Conservation (phyloP, 116 monocot genomes). For the Thalassia testudinum region DNA sequence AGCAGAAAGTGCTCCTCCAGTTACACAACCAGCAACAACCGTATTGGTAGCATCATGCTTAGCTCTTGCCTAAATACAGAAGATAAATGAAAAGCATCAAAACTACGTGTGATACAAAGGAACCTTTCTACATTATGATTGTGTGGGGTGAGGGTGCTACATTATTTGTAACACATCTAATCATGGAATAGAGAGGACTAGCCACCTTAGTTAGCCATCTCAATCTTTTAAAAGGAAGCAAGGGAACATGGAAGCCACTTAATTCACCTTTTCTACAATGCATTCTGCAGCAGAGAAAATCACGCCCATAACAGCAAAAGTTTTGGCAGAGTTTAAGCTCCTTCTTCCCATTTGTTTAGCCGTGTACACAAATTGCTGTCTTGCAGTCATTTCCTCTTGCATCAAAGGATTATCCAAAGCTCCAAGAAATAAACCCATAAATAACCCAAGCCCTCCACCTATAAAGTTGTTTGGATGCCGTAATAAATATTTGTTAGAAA, state of each 20-base stretch:
- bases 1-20: conserved; percentile 84
- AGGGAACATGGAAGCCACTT: too few relatives aligned
- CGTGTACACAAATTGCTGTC: conserved; percentile 57
- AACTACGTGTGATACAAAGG: not conserved
- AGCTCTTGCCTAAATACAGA: conserved; percentile 70
- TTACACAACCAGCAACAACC: conserved; percentile 83
- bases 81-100: too few relatives aligned
- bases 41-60: conserved; percentile 93
- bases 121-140: too few relatives aligned
- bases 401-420: conserved; percentile 82
- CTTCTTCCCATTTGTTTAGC: conserved; percentile 98
- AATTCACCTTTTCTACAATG: conserved; percentile 83
- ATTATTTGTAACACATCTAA: too few relatives aligned
- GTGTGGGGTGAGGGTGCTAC: too few relatives aligned
- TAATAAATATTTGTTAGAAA: too few relatives aligned
- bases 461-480: too few relatives aligned
- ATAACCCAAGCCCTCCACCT: conserved; percentile 81
- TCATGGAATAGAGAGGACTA: too few relatives aligned
- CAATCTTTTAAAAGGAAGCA: too few relatives aligned
- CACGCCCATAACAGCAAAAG: conserved; percentile 93
- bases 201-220: too few relatives aligned
- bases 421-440: conserved; percentile 88
- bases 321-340: conserved; percentile 66
- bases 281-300: conserved; percentile 93
- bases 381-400: conserved; percentile 61